Conservation (phyloP, 2,329 filamentous ascomycete species). For the Pestalotiopsis sp. region DNA sequence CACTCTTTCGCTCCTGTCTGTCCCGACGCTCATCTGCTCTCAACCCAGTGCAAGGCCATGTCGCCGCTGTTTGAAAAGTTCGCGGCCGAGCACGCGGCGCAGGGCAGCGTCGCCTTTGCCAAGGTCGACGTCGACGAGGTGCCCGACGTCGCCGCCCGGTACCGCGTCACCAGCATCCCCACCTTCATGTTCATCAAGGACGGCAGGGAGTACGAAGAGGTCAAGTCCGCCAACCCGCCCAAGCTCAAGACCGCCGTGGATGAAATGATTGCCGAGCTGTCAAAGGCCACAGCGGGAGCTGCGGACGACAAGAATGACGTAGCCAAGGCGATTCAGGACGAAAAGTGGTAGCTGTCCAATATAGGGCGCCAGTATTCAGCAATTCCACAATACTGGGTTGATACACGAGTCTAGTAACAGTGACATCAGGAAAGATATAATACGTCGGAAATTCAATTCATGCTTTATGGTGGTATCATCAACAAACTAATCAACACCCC, state of each 20-base stretch:
- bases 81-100: conserved; percentile 45
- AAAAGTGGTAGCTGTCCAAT: conserved; percentile 7
- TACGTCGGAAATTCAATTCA: neutral
- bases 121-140: conserved; percentile 74
- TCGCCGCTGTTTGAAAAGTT: conserved; percentile 63
- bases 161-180: conserved; percentile 71
- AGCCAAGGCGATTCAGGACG: conserved; percentile 11
- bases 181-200: conserved; percentile 71
- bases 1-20: too few species aligned
- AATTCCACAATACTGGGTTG: neutral
- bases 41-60: conserved; percentile 63
- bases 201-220: conserved; percentile 59
- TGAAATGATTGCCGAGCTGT: conserved; percentile 34
- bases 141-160: conserved; percentile 63
- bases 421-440: neutral
- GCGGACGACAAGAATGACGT: neutral
- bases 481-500: neutral
- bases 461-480: neutral
- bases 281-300: neutral
- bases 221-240: conserved; percentile 67
- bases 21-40: neutral
- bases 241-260: conserved; percentile 52
- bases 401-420: neutral
- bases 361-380: neutral
- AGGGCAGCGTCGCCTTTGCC: conserved; percentile 62